Base-by-base conservation (phyloP, 2,329 filamentous ascomycete species). In the Achaetomium macrosporum region DNA sequence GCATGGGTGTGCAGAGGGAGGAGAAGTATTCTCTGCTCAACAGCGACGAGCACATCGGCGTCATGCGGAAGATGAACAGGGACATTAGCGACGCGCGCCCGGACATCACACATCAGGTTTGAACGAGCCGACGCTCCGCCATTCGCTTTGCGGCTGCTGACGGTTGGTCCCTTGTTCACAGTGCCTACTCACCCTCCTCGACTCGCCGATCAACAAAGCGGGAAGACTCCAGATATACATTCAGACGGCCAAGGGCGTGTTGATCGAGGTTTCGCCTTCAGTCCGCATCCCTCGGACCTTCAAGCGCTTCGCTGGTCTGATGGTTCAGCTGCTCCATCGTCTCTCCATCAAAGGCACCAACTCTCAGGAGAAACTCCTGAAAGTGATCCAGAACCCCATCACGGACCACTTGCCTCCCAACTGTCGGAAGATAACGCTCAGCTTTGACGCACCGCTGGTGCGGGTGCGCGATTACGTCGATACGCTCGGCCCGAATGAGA, bases 41-140 rank as follows among this genome's bases (percentile, higher is more conserved):
- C 78, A 96, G 91, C 72, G 93, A 99, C 68, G 93, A 99, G 73
- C 93, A 99, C 69, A 99, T 99, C 63, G 93, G 93, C 58, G 88
- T 97, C 60, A 96, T 99, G 90, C 87, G 93, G 66, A 99, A 97
- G 78, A 97, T 97, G 92, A 95, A 95, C 69, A 82, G 93, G 63
- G 93, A 99, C 69, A 97, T 99, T 61, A 96, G 91, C 69, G 93
- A 99, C 72, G 93, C 93, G 56, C 84, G 93, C 63, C 93, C 93
- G 42, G 93, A 99, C 72, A 99, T 99, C 66, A 96, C 93, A 42
- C 93, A 99, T 70, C 93, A 97, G 89, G 92, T 96, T 52, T 59
- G 57, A 50, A 55, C 16, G 37, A 51, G 30, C 56, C 46, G 31
- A 42, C 61, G 66, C 63, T 64, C 70, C 70, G 73, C 72, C 71